Base-by-base conservation (phyloP, 2,329 filamentous ascomycete genomes). In the Cryoendolithus antarcticus region DNA sequence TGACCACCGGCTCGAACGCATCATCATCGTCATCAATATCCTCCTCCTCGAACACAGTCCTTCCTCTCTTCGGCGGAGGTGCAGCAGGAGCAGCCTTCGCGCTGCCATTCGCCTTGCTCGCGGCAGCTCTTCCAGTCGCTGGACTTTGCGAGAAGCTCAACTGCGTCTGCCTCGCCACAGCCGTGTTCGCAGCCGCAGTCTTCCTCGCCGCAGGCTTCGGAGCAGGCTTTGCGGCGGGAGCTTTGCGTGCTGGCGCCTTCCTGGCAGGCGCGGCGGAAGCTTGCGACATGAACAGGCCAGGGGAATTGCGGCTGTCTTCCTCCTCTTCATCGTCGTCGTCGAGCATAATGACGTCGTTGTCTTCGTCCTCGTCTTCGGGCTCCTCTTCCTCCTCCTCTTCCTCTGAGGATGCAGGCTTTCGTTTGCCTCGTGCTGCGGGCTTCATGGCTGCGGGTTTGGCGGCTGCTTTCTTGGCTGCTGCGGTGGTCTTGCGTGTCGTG, bases 331-430 rank as follows among this genome's bases (percentile, higher is more conserved):
- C 59, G 15, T 69, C 64, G 29, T 57, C 55, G 12, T 54, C 51
- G 48, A 62, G 56, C 42, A 63, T 58, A n/a, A 60, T 57, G 36
- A 63, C 59, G 34, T 59, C 65, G 4, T 66, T 62, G 24, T 58
- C 58, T 30, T 62, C 58, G 1, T 65, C 62, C 32, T 65, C 63
- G 7, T 66, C 63, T 38, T 65, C 62, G 24, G 24, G 24, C 24
- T 66, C 62, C 21, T 58, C 58, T 30, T 62, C 58, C 1, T 65
- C 62, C 32, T 65, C 63, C 8, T 66, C 63, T 38, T 65, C 62
- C 37, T 63, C 62, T 3, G 63, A 55, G 11, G 58, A 54, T 32
- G 57, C 31, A 30, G 32, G 60, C 52, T 63, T 58, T 49, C 63
- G 68, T 37, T 61, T 64, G 42, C 58, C 59, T 37, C 24, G 3